Base-by-base conservation (phyloP, 768 basidiomycete species). In the Sarcomyxa edulis region DNA sequence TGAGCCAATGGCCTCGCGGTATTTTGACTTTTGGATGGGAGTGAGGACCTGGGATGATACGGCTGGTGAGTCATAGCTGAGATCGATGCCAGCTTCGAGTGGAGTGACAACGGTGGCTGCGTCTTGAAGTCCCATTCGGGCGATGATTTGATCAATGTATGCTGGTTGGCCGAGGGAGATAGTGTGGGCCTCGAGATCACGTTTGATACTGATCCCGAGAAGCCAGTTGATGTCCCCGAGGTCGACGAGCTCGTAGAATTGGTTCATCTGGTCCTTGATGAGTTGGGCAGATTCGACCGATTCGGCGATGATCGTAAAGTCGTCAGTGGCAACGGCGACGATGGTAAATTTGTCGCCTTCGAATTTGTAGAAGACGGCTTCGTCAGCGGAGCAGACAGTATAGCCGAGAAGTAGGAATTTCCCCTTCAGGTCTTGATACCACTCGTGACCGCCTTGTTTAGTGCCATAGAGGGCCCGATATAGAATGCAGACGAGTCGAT, bases 71-170 rank as follows among this genome's bases (percentile, higher is more conserved):
- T 33, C 1, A 20, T 45, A 0, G 48, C 43, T 3, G 61, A 45
- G 1, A 35, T 14, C 18, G 48, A 33, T 19, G 38, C 42, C 15
- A 52, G 41, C 23, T 59, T 57, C 50, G 58, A 57, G 38, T 51
- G 61, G 25, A 33, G 55, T 5, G 32, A 50, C 8, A 40, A 32
- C 15, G 59, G 58, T 37, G 51, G 50, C 7, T n/a, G 43, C 24
- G 30, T 62, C 51, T 12, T 42, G 37, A 11, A 62, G 43, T 32
- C 52, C 39, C 43, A 54, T 60, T 7, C 55, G 42, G 0, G 21
- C 7, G 5, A 60, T 14, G 35, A 59, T 48, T 6, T 58, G 44
- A 40, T 60, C 48, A 40, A 67, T 56, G 40, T 61, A 63, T 12
- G 51, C 35, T 18, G 35, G 29, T 45, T 70, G 65, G n/a, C 45